Base-by-base conservation (phyloP, 371 early-diverging fungal genomes). In the Mortierella sp. region DNA sequence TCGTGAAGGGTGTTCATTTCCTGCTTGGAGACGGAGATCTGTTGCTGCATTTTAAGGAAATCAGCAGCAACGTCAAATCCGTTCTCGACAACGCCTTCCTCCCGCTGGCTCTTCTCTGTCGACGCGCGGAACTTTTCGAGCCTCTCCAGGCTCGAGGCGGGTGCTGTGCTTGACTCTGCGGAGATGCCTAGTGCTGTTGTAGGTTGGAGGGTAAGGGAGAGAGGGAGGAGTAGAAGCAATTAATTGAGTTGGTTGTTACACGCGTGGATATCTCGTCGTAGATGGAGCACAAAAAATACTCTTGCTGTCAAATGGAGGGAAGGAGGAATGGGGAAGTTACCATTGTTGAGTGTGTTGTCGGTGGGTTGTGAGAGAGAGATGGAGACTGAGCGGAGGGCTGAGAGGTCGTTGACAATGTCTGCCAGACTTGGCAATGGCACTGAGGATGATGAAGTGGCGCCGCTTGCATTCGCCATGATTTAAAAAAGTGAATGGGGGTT, bases 1-100 rank as follows among this genome's bases (percentile, higher is more conserved):
- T 74, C 82, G 10, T 82, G 82, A 37, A 82, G 40, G n/a, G 82
- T 82, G 9, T 77, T 58, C 78, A 82, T 82, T 43, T 77, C 82
- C 19, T 74, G 70, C 41, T 74, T 77, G 10, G 82, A 67, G 40
- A 63, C 63, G 4, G 78, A 74, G 41, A 82, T 68, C 22, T 82
- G 71, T 39, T 74, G 68, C 8, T 82, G 77, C 82, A 82, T 82
- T 48, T 64, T 70, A 6, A 82, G 29, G 48, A 77, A 82, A 24
- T 82, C 82, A 4, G 65, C 45, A 1, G 82, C 74, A 13, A 82
- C 82, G 29, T 82, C 82, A 29, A 77, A 82, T 8, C 82, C 82
- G 44, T 77, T 82, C 52, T 82, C 82, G 50, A 82, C 78, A 0
- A 82, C 82, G 1, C 82, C 82, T 65, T 77, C 72, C 29, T 73